phyloP scores from a whole-genome alignment of 176 grass and related monocot species.

The Oryza officinalis region DNA sequence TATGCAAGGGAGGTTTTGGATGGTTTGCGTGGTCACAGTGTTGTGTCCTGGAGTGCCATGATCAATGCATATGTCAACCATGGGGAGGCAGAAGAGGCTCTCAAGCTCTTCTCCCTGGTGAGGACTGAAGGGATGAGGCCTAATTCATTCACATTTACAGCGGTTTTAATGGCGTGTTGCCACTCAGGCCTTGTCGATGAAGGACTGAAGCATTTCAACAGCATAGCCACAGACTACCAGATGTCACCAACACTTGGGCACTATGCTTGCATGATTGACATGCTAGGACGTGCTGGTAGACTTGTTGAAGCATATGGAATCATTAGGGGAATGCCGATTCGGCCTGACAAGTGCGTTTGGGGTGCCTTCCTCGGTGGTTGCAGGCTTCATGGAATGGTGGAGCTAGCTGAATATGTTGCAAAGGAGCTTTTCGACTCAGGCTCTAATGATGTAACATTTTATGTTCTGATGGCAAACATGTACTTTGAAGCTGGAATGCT shows the following conservation, averaged over 20 bases:
- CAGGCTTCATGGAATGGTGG: slow-evolving; percentile 57
- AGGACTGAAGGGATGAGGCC: slow-evolving; percentile 50
- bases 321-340: slow-evolving; percentile 59
- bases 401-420: slow-evolving; percentile 54
- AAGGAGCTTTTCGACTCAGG: slow-evolving; percentile 46
- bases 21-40: slow-evolving; percentile 23
- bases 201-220: slow-evolving; percentile 68
- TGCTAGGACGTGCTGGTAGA: slow-evolving; percentile 69
- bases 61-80: slow-evolving; percentile 69
- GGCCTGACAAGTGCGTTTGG: slow-evolving; percentile 66
- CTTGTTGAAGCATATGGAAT: slow-evolving; percentile 67
- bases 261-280: slow-evolving; percentile 72
- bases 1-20: slow-evolving; percentile 63
- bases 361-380: slow-evolving; percentile 65
- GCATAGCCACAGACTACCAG: slow-evolving; percentile 50
- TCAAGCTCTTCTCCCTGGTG: slow-evolving; percentile 66
- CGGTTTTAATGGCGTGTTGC: slow-evolving; percentile 65
- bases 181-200: slow-evolving; percentile 70
- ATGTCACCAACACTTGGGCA: slow-evolving; percentile 61
- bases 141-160: slow-evolving; percentile 74
- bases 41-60: slow-evolving; percentile 83
- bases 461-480: slow-evolving; percentile 58
- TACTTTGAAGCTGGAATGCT: slow-evolving; percentile 54
- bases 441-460: slow-evolving; percentile 45
- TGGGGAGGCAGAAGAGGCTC: slow-evolving; percentile 60